Base-by-base conservation (phyloP, 164 flowering plant genomes). In the Stephania yunnanensis region DNA sequence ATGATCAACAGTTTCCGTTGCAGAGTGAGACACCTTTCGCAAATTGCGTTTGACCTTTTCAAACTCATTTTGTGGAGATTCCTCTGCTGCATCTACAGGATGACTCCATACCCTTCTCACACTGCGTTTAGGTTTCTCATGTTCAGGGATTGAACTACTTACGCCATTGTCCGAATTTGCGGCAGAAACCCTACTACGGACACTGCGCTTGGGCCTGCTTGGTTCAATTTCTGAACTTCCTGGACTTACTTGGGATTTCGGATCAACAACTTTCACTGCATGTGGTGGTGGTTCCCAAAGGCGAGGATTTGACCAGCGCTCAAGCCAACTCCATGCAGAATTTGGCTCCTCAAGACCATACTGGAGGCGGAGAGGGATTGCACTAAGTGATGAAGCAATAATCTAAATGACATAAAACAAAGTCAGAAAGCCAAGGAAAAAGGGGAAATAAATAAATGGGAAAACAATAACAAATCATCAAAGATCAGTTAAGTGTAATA, bases 251-350 rank as follows among this genome's bases (percentile, higher is more conserved):
- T 80, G 86, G 36, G 85, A 52, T 80, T 87, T 86, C 15, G 86
- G 77, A 44, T 69, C 79, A 46, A n/a, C 22, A 2, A 25, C 66
- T 71, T 78, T 89, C 78, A 78, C 84, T 46, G 87, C 79, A 73
- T 71, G 83, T 46, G 82, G 19, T 76, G 76, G 78, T 19, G 92
- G 85, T 72, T 82, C 85, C 95, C 95, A 87, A 58, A 87, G 86
- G 71, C 76, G 77, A n/a, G 86, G 82, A 45, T 68, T 71, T 44
- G 94, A 85, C 98, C 98, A 94, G 72, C 97, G 91, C 67, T 87
- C 93, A 69, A 94, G 87, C 98, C 98, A 94, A 76, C 68, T 82
- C 86, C 80, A 83, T 19, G 86, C 86, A 45, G 95, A 90, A 82
- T 91, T 91, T 30, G 92, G 84, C 70, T 94, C 95, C 22, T 68